Base-by-base conservation (phyloP, 257 asterid genomes). In the Petrea volubilis region DNA sequence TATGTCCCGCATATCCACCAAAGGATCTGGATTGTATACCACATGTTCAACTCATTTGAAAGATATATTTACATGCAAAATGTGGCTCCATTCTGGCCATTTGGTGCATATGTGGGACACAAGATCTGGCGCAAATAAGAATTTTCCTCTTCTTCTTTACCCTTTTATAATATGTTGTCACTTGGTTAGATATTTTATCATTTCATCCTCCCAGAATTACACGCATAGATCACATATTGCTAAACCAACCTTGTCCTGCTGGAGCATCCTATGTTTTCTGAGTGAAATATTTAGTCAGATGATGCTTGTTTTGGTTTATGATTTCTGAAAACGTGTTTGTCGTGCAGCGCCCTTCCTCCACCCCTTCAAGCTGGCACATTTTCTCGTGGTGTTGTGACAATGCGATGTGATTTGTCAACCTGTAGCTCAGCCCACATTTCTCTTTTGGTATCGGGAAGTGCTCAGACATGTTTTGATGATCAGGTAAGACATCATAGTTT, bases 311-410 rank as follows among this genome's bases (percentile, higher is more conserved):
- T 18, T 23, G 38, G 15, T 55, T 23, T 17, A 34, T 33, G 36
- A 50, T 33, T 62, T 72, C 77, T 70, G 36, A 56, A 24, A 55
- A 24, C 36, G 12, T 2, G 56, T 74, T 18, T 60, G 7, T 76
- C 49, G 38, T 87, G 56, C 89, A 95, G 98, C 43, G 96, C 99
- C 28, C 88, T 92, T 69, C 99, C 99, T 71, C 99, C 99, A 60
- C 99, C 98, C 28, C 98, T 95, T 78, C 96, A 95, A 84, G 98
- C 96, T 57, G 96, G 87, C 73, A 80, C 91, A 60, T 86, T 95
- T 84, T 92, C 98, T 64, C 99, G 98, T 66, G 98, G 96, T 72
- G 98, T 95, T 4, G 96, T 95, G 55, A 95, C 98, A 7, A 95
- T 95, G 99, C 80, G 98, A 51, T 95, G 99, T 73, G 99, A 95